Base-by-base conservation (phyloP, 2,329 filamentous ascomycete species). In the Sclerotinia glacialis region DNA sequence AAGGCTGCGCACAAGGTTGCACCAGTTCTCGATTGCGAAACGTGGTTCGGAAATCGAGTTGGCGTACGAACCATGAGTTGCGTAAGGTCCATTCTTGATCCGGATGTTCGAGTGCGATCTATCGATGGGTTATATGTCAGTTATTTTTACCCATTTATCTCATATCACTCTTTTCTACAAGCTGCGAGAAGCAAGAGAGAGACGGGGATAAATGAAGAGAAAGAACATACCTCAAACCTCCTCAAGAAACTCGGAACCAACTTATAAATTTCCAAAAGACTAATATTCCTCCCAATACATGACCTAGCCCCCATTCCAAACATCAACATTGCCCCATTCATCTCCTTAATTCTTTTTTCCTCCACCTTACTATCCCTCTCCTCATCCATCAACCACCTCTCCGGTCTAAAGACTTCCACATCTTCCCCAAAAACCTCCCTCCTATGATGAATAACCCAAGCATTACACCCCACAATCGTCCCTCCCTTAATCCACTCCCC, bases 371-470 rank as follows among this genome's bases (percentile, higher is more conserved):
- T 65, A 34, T 78, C 75, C 34, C 74, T 73, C 0, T 65, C 76
- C 67, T 80, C 78, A 18, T 82, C 81, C 1, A 79, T 77, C 3
- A 86, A 73, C 83, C 90, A 92, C 53, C 90, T 78, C 77, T 93
- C 90, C 0, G 90, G 90, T 16, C 86, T 78, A 75, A 85, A 94
- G 0, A 75, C 77, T 54, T 92, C 86, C 0, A 86, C 85, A 68
- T 93, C 87, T 0, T 80, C 75, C 2, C 90, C 90, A 72, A 91
- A 94, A 40, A 93, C 80, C 65, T 88, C 85, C 6, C 82, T 80
- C 2, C 86, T 83, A 3, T 88, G 83, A 72, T 93, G 90, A 44
- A 93, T 80, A 21, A 92, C 85, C 89, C 89, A 93, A 0, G 90
- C 85, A 63, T 86, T 91, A 74, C 86, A 90, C 8, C 90, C 90